phyloP scores from a whole-genome alignment of 352 stramenopile genomes.

The Pythium rhizo-oryzae region DNA sequence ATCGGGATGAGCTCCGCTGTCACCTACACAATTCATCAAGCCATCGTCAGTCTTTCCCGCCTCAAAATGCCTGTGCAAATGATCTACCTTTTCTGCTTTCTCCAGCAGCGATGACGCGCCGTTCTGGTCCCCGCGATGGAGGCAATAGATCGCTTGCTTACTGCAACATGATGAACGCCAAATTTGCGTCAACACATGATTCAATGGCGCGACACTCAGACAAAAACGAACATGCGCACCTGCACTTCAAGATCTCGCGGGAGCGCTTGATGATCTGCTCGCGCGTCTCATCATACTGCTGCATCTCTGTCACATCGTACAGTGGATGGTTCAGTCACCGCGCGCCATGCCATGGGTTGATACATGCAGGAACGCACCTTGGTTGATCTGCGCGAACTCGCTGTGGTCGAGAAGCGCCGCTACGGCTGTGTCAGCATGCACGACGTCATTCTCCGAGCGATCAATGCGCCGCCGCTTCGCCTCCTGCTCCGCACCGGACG shows the following conservation, averaged over 20 bases:
- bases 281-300: slow-evolving; percentile 90
- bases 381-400: slow-evolving; percentile 38
- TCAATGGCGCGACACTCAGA: background rate
- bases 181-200: background rate
- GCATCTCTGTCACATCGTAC: slow-evolving; percentile 65
- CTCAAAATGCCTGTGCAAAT: background rate
- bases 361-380: slow-evolving; percentile 14
- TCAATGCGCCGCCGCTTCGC: slow-evolving; percentile 24
- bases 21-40: slow-evolving; percentile 33
- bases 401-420: slow-evolving; percentile 23
- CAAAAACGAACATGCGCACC: slow-evolving; percentile 31
- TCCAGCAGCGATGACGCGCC: slow-evolving; percentile 56
- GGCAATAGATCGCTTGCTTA: slow-evolving; percentile 95
- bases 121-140: slow-evolving; percentile 86
- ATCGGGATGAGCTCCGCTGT: slow-evolving; percentile 82
- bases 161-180: slow-evolving; percentile 28
- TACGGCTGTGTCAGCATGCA: background rate
- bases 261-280: slow-evolving; percentile 96
- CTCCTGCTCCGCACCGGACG: slow-evolving; percentile 16
- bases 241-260: slow-evolving; percentile 94
- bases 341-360: background rate
- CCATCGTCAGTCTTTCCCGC: too few species aligned
- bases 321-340: background rate
- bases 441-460: background rate
- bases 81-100: slow-evolving; percentile 53